Percentiles rank a stretch among this genome's conserved stretches.
phyloP scores from a whole-genome alignment of 768 basidiomycete species.

The Kwoniella botswanensis region DNA sequence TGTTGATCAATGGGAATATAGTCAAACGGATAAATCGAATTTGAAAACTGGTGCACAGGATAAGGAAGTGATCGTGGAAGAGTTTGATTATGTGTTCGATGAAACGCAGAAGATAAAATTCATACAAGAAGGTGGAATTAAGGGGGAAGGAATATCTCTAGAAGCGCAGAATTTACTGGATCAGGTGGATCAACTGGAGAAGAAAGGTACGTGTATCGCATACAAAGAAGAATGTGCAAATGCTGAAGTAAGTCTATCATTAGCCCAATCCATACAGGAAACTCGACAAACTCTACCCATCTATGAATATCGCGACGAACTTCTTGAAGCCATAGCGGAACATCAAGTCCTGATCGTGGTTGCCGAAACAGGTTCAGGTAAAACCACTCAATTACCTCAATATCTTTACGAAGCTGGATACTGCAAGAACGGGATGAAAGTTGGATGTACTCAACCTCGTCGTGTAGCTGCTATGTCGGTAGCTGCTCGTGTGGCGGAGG shows the following conservation, averaged over 20 bases:
- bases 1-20: slow-evolving; percentile 95
- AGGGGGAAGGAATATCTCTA: slow-evolving; percentile 73
- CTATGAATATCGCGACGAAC: slow-evolving; percentile 81
- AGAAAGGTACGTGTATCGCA: slow-evolving; percentile 68
- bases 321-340: slow-evolving; percentile 84
- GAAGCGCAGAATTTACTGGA: slow-evolving; percentile 82
- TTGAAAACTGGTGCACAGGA: slow-evolving; percentile 93
- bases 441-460: slow-evolving; percentile 97
- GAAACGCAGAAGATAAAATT: slow-evolving; percentile 96
- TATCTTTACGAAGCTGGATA: slow-evolving; percentile 98
- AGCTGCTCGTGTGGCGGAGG: slow-evolving; percentile 97
- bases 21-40: slow-evolving; percentile 84
- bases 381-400: slow-evolving; percentile 97
- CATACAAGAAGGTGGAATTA: slow-evolving; percentile 70
- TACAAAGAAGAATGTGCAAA: background rate
- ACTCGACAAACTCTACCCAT: slow-evolving; percentile 93
- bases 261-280: slow-evolving; percentile 71
- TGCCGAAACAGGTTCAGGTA: slow-evolving; percentile 97
- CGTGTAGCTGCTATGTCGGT: slow-evolving; percentile 99
- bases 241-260: background rate
- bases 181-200: slow-evolving; percentile 90
- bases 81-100: slow-evolving; percentile 97
- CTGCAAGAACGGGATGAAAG: slow-evolving; percentile 75
- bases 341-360: slow-evolving; percentile 97
- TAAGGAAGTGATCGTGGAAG: slow-evolving; percentile 76